Conservation (phyloP, 202 grass and related monocot genomes). For the Panicum hallii region DNA sequence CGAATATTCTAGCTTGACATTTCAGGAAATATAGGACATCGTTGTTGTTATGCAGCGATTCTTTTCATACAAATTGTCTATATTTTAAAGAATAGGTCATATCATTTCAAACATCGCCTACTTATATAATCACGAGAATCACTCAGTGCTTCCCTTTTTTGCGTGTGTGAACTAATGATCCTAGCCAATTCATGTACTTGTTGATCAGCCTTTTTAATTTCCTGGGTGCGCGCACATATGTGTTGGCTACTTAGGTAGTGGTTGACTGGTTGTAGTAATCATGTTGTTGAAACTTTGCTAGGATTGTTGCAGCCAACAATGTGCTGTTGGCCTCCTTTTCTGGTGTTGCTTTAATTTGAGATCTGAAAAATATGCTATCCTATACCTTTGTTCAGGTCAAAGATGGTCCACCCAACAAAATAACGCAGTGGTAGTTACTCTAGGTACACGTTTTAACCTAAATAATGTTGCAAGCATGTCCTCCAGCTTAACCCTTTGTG, state of each 20-base stretch:
- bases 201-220: neutral
- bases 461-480: neutral
- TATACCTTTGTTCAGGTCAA: slow-evolving; percentile 40
- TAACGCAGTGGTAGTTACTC: neutral
- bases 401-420: slow-evolving; percentile 51
- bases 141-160: neutral
- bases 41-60: slow-evolving; percentile 22
- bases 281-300: slow-evolving; percentile 35
- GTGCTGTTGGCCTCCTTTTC: slow-evolving; percentile 4
- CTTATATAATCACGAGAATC: neutral
- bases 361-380: slow-evolving; percentile 24
- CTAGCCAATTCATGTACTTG: slow-evolving; percentile 24
- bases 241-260: slow-evolving; percentile 32
- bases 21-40: slow-evolving; percentile 17
- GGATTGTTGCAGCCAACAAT: slow-evolving; percentile 26
- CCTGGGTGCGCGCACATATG: neutral
- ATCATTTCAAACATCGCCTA: neutral
- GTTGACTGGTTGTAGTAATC: slow-evolving; percentile 37
- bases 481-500: slow-evolving; percentile 11
- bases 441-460: slow-evolving; percentile 43
- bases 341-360: slow-evolving; percentile 11
- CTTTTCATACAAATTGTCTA: neutral
- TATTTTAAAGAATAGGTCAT: neutral
- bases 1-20: slow-evolving; percentile 42
- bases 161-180: neutral